Percentiles rank a stretch among this genome's conserved stretches.
phyloP scores from a whole-genome alignment of 805 yeast species.

The Candida maltosa region DNA sequence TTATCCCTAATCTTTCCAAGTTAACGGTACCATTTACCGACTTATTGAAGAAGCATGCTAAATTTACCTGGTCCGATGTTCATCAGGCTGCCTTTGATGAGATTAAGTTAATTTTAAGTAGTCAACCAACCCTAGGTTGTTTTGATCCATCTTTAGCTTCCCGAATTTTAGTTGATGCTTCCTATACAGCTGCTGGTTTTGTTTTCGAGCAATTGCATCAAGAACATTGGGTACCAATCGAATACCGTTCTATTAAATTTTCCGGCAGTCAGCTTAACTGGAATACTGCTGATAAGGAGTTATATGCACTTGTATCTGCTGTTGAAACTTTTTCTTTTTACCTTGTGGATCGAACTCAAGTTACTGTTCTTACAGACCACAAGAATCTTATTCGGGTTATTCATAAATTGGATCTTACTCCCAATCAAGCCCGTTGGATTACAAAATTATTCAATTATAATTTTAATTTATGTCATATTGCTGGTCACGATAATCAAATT shows the following conservation, averaged over 20 bases:
- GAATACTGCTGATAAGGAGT: background rate
- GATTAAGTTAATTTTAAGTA: background rate
- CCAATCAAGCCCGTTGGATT: too few relatives aligned
- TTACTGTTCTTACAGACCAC: too few relatives aligned
- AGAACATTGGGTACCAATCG: background rate
- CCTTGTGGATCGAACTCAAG: too few relatives aligned
- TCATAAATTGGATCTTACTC: too few relatives aligned
- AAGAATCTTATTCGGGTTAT: too few relatives aligned
- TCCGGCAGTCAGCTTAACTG: background rate
- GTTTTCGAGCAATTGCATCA: conserved; percentile 2
- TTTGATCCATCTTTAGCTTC: background rate
- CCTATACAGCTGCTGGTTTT: conserved; percentile 1
- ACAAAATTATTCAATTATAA: too few relatives aligned
- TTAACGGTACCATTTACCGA: background rate
- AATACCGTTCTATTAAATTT: conserved; percentile 1
- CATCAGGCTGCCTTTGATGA: background rate
- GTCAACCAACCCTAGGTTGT: background rate
- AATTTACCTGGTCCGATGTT: background rate
- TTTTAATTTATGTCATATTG: conserved; percentile 1
- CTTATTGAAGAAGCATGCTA: background rate
- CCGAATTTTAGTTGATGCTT: conserved; percentile 1
- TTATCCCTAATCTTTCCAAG: background rate
- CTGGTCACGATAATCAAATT: background rate
- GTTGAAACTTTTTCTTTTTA: too few relatives aligned
- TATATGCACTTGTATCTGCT: background rate